Base-by-base conservation (phyloP, 23 red algal species). In the Gracilariopsis chorda region DNA sequence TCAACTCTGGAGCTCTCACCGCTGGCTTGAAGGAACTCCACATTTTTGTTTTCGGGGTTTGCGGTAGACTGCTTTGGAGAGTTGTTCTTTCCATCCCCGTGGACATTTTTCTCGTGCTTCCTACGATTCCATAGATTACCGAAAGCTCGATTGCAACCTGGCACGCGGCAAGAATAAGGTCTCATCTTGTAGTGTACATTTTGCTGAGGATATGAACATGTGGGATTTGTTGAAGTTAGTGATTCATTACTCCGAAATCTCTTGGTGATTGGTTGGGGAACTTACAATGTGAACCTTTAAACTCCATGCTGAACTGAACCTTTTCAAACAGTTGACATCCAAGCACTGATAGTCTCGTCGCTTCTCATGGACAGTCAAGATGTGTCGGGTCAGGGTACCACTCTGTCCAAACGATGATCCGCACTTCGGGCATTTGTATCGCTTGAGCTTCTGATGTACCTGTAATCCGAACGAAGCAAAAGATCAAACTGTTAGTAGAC, bases 291-390 rank as follows among this genome's bases (percentile, higher is more conserved):
- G 78, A 40, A 83, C 78, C 0, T 59, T 63, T 29, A 83, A 30
- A 23, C 53, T 83, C 78, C 78, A 83, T 8, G 53, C 53, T 46
- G 78, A 83, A 47, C 78, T 63, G 78, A 83, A 83, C 36, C 78
- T 49, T 46, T 83, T 83, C 20, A 49, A 40, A 45, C 78, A 83
- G 13, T 62, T 83, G 32, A 55, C 13, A 1, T 14, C 27, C 37
- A 17, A 41, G 51, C 78, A 83, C 55, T 60, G 33, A 25, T 83
- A 55, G 27, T 83, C 78, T 3, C 78, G 78, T 14, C 78, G 78
- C 28, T 83, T 83, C 27, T 83, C 56, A 58, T 83, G 78, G 16
- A 83, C 78, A 36, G 78, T 63, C 39, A 63, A 40, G 30, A 63
- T 83, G 78, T 83, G 78, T 7, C 78, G 55, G 8, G 78, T 83